phyloP scores from a whole-genome alignment of 139 green algal species.

The Closterium sp. region DNA sequence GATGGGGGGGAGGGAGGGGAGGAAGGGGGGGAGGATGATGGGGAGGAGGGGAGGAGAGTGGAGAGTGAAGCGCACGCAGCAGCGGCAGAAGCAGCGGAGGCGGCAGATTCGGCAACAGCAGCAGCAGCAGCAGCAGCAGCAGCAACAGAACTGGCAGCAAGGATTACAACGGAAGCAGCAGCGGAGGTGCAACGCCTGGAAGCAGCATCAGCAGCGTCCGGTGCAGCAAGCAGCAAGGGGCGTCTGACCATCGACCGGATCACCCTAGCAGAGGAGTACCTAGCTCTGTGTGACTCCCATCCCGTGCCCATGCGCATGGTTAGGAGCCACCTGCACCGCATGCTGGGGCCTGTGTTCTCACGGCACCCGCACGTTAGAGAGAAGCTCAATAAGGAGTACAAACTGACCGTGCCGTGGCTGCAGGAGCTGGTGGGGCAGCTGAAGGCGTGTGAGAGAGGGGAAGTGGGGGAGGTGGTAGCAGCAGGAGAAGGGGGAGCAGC shows the following conservation, averaged over 20 bases:
- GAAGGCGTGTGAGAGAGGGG: neutral
- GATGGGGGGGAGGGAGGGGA: neutral
- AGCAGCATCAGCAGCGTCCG: neutral
- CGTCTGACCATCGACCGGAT: constrained; percentile 14
- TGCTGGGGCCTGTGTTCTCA: constrained; percentile 77
- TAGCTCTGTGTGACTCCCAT: constrained; percentile 67
- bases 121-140: neutral
- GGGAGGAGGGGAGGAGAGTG: neutral
- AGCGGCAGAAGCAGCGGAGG: neutral
- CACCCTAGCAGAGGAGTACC: constrained; percentile 71
- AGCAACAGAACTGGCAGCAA: neutral
- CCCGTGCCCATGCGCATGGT: constrained; percentile 84
- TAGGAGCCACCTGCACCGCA: constrained; percentile 65
- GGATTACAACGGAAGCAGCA: too few relatives aligned
- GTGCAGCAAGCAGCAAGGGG: neutral
- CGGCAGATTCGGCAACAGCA: neutral
- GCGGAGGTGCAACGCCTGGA: too few relatives aligned
- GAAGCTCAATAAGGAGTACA: constrained; percentile 58
- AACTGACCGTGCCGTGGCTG: constrained; percentile 14
- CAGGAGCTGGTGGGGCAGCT: constrained; percentile 33
- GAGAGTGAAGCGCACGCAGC: neutral
- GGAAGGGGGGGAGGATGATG: neutral
- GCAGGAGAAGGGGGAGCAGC: neutral
- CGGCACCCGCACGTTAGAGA: constrained; percentile 86
- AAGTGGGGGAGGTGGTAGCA: neutral